Base-by-base conservation (phyloP, 176 grass and related monocot genomes). In the Avena eriantha region DNA sequence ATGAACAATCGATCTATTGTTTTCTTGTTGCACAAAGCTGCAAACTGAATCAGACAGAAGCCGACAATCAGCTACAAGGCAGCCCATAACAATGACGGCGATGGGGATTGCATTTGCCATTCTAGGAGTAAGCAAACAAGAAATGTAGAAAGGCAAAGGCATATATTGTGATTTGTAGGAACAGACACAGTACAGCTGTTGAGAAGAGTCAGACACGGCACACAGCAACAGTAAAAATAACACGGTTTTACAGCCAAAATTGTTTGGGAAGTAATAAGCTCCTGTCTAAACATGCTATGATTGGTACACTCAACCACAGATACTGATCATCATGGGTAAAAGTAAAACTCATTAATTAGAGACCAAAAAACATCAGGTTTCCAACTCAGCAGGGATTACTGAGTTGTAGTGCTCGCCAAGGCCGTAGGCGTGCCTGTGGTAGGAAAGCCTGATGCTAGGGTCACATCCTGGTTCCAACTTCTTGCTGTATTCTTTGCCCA, bases 331-430 rank as follows among this genome's bases (percentile, higher is more conserved):
- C 34, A 90, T 22, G 34, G 58, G 45, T 78, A 83, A 67, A 86
- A 82, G 45, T 78, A 83, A 67, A 86, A 82, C 19, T 75, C 59
- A 58, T 84, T 21, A 59, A 89, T 76, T 69, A 34, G 58, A 78
- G 81, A 83, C 22, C 22, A 72, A 63, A 45, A 18, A 29, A 7
- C 16, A 24, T 56, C 18, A 22, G 29, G 39, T n/a, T 86, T 70
- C 33, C 39, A 70, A 83, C 35, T 78, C 66, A 3, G 83, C 56
- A 4, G 94, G 88, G 76, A 94, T 76, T 78, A 94, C 90, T 5
- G 97, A 98, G 76, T 98, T 98, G 69, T 96, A 98, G 88, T 96
- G 97, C 93, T 98, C 97, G 3, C 97, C 97, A 3, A 98, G 92
- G 65, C 97, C 94, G 87, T 96, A 96, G n/a, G 92, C 92, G 69